phyloP scores from a whole-genome alignment of 257 asterid species.

The Lycium barbarum region DNA sequence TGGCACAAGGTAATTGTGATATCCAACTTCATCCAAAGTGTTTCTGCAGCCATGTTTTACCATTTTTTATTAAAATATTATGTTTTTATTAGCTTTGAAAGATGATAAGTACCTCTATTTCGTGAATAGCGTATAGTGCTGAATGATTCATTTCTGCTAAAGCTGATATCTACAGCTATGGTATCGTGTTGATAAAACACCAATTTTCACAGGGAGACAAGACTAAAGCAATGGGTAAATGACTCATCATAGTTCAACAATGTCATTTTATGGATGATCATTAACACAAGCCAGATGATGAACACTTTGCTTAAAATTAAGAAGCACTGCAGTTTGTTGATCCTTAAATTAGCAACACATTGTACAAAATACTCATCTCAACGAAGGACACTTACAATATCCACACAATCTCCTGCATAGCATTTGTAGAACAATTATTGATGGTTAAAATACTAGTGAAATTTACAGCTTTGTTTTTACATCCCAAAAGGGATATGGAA shows the following conservation, averaged over 20 bases:
- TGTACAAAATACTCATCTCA: neutral
- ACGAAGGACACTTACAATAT: neutral
- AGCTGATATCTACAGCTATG: conserved; percentile 42
- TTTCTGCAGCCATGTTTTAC: neutral
- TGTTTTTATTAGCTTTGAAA: neutral
- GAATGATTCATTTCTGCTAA: conserved; percentile 36
- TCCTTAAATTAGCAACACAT: neutral
- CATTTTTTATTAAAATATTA: neutral
- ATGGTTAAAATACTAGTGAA: neutral
- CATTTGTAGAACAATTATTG: neutral
- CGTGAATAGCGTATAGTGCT: conserved; percentile 34
- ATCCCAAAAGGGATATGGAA: neutral
- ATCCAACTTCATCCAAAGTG: neutral
- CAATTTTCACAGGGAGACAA: neutral
- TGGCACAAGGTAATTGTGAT: neutral
- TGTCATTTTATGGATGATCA: no score
- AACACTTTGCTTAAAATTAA: neutral
- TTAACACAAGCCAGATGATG: neutral
- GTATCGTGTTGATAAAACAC: conserved; percentile 38
- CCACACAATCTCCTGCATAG: neutral
- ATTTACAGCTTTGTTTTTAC: neutral
- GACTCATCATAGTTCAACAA: neutral
- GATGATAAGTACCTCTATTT: neutral
- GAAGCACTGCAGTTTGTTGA: neutral
- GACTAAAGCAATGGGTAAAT: neutral